A percentile compares a stretch with the other conserved stretches of the same genome.
These are phyloP conservation scores for Alternaria triticimaculans DNA, from an alignment of 2,329 filamentous ascomycete species.

Conservation along the genomic window DNA sequence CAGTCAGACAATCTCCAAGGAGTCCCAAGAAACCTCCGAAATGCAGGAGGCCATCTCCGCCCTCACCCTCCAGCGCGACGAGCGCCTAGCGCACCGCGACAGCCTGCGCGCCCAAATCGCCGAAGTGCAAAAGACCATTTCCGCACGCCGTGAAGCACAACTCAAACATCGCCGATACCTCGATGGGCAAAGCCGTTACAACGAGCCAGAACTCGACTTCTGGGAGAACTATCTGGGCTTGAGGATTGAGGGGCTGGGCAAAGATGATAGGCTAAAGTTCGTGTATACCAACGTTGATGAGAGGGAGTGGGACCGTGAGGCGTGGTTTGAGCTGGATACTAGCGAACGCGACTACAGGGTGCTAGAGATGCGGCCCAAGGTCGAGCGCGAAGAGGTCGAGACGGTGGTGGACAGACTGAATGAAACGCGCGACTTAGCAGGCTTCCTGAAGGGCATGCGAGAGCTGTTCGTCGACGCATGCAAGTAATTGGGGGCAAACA, in stretches of 20 bases:
- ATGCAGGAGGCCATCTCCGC: slow-evolving; percentile 67
- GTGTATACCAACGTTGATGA: slow-evolving; percentile 87
- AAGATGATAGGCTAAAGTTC: slow-evolving; percentile 86
- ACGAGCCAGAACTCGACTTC: slow-evolving; percentile 91
- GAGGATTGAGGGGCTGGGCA: slow-evolving; percentile 85
- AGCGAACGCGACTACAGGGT: slow-evolving; percentile 85
- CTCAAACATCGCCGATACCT: slow-evolving; percentile 74
- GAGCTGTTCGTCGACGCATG: slow-evolving; percentile 70
- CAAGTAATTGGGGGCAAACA: slow-evolving; percentile 44
- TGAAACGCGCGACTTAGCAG: slow-evolving; percentile 75
- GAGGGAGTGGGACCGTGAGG: slow-evolving; percentile 85
- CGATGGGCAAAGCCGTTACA: slow-evolving; percentile 84
- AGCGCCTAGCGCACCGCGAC: slow-evolving; percentile 62
- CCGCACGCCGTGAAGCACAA: slow-evolving; percentile 73
- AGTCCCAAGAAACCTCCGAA: slow-evolving; percentile 73
- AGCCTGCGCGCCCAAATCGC: slow-evolving; percentile 64
- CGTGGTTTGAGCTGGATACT: slow-evolving; percentile 90
- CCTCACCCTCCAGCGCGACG: slow-evolving; percentile 63
- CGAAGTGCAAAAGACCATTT: slow-evolving; percentile 73
- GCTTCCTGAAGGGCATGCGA: slow-evolving; percentile 81
- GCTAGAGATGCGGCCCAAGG: slow-evolving; percentile 78
- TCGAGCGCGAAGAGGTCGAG: slow-evolving; percentile 80
- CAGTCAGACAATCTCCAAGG: slow-evolving; percentile 76
- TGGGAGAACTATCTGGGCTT: slow-evolving; percentile 93
- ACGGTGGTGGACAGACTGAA: slow-evolving; percentile 80